Percentiles rank a stretch among this genome's conserved stretches.
Conservation (phyloP, 768 basidiomycete species). For the Suillus clintonianus region DNA sequence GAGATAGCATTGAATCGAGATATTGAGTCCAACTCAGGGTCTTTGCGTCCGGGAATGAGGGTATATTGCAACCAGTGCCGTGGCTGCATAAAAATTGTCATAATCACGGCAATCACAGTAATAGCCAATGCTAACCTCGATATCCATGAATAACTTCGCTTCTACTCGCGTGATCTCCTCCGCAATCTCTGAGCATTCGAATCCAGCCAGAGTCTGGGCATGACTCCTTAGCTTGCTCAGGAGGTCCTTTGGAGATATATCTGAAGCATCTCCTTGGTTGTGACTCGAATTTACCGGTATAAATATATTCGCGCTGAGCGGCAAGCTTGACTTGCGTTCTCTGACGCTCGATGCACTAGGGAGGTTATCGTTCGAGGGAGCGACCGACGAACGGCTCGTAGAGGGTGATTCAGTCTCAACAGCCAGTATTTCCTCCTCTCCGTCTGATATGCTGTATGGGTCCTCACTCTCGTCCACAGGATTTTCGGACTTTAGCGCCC, state of each 20-base stretch:
- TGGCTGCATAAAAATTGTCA: constrained; percentile 50
- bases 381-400: constrained; percentile 22
- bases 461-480: constrained; percentile 65
- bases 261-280: constrained; percentile 31
- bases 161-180: constrained; percentile 83
- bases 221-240: constrained; percentile 63
- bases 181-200: constrained; percentile 71
- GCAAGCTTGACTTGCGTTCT: constrained; percentile 73
- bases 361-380: constrained; percentile 19
- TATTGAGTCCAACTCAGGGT: constrained; percentile 67
- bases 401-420: constrained; percentile 36
- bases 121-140: constrained; percentile 56
- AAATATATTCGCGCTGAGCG: constrained; percentile 49
- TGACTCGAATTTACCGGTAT: constrained; percentile 32
- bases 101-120: not conserved
- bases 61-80: constrained; percentile 86
- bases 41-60: constrained; percentile 66
- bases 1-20: constrained; percentile 73
- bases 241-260: constrained; percentile 54
- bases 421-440: constrained; percentile 44
- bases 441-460: constrained; percentile 52
- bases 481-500: constrained; percentile 72
- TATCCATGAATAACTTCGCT: constrained; percentile 67
- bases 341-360: constrained; percentile 35
- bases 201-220: constrained; percentile 54